Base-by-base conservation (phyloP, 2,329 filamentous ascomycete species). In the Sodiomyces alkalinus region DNA sequence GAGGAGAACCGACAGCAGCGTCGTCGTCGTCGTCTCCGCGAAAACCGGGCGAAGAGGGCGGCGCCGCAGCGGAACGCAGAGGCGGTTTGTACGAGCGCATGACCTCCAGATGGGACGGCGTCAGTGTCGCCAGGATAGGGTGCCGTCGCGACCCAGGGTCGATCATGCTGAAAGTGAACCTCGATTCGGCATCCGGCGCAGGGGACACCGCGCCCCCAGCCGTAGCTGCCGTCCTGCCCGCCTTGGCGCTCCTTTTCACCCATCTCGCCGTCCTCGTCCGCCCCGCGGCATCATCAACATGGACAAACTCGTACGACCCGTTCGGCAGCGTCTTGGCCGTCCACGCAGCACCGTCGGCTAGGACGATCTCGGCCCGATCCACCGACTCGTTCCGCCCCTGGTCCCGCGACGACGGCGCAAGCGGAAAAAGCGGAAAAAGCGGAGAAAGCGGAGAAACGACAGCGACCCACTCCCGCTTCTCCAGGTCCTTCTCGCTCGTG, bases 131-230 rank as follows among this genome's bases (percentile, higher is more conserved):
- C 52, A 86, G 66, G 42, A 86, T 69, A 4, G 81, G 80, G 44
- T 87, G 80, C 9, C 75, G 69, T 19, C 77, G 62, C 7, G 67
- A 69, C 26, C 66, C 64, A 0, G 78, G 69, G 39, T 79, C 70
- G 41, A 87, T 74, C 36, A 82, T 70, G 53, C 77, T 83, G 46
- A 87, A 87, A 7, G 72, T 81, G 55, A 75, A 86, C 44, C 70
- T 73, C 32, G 52, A 56, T 26, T 69, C 66, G 2, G 43, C 35
- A 3, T 49, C 38, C 1, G 41, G 39, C 4, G 47, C 36, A 4
- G 47, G 35, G 6, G 37, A 35, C 11, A 38, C 14, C 31, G 34
- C 22, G 27, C 28, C 42, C 32, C 16, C 41, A 38, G 26, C 39
- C 9, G 27, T 29, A 9, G 26, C 36, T 31, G 36, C 30, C 36